Base-by-base conservation (phyloP, 768 basidiomycete species). In the Pulveroboletus sp. region DNA sequence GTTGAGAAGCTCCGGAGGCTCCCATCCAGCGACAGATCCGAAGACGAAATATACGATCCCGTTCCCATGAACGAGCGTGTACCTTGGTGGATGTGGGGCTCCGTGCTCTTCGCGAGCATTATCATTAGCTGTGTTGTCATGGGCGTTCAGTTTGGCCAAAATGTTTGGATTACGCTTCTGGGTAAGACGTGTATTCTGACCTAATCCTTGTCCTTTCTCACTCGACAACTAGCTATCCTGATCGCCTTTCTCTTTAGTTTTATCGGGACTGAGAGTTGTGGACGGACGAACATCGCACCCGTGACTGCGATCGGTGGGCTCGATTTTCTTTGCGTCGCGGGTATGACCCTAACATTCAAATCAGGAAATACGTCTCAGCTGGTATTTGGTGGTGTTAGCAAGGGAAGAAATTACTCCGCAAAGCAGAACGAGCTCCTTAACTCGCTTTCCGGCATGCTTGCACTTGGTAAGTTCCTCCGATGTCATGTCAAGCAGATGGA, bases 181-280 rank as follows among this genome's bases (percentile, higher is more conserved):
- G 53, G 59, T 66, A 13, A 2, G 54, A 33, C 6, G 1, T 36
- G 17, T 20, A 19, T 19, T 4, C 25, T 51, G 17, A 56, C 12
- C 10, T 36, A 9, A 13, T 33, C 2, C 27, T 29, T 27, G 9
- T 29, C 8, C 12, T 9, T 9, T 2, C 27, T 29, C 27, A 29
- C 27, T 9, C 27, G 32, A 43, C 7, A 35, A 9, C 35, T 7
- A 52, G 62, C 81, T 9, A 75, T 85, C 40, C 20, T 85, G 49
- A 73, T 83, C 35, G 78, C 78, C 27, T 84, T 83, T 70, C 38
- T 83, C 35, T 85, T 85, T 69, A 81, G 81, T 25, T 84, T 85
- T 68, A 79, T 85, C 54, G 82, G 78, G 35, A 81, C 81, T 9
- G 81, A 84, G 61, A 80, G 76, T 41, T 58, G 76, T 27, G 81